Conservation (phyloP, 305 asterid genomes). For the Fraxinus platypoda region DNA sequence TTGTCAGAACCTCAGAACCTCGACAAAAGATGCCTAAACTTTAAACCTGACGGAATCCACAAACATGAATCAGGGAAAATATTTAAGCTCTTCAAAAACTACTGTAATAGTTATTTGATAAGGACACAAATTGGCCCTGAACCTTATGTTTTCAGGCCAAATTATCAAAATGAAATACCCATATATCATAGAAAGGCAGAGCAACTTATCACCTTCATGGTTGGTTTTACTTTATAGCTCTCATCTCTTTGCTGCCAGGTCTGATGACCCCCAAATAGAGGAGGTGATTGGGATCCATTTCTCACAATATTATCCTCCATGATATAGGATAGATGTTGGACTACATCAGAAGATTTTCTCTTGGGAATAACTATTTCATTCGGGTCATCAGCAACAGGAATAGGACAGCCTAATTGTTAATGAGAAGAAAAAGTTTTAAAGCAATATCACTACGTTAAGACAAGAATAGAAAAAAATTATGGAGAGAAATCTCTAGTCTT, state of each 20-base stretch:
- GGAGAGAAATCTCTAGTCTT: constrained; percentile 34
- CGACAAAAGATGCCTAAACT: constrained; percentile 12
- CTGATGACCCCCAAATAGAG: constrained; percentile 88
- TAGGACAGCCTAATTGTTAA: constrained; percentile 58
- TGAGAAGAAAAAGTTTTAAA: constrained; percentile 14
- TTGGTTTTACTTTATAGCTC: constrained; percentile 75
- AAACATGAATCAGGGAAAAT: not conserved
- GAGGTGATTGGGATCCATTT: constrained; percentile 59
- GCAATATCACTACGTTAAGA: not conserved
- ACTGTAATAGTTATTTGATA: not conserved
- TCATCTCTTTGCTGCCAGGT: constrained; percentile 82
- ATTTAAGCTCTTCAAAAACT: not conserved
- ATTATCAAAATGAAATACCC: not conserved
- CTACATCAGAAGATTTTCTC: constrained; percentile 52
- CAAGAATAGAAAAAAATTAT: constrained; percentile 6
- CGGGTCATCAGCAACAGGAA: constrained; percentile 76
- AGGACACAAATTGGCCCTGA: not conserved
- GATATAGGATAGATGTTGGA: constrained; percentile 63
- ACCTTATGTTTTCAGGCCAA: not conserved
- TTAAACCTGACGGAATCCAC: not conserved
- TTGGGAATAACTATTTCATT: constrained; percentile 61
- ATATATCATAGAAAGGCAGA: constrained; percentile 10
- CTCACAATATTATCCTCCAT: constrained; percentile 47
- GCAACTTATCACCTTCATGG: constrained; percentile 63
- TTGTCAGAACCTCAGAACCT: not conserved